phyloP scores from a whole-genome alignment of 202 grass and related monocot species.

The Panicum hallii region DNA sequence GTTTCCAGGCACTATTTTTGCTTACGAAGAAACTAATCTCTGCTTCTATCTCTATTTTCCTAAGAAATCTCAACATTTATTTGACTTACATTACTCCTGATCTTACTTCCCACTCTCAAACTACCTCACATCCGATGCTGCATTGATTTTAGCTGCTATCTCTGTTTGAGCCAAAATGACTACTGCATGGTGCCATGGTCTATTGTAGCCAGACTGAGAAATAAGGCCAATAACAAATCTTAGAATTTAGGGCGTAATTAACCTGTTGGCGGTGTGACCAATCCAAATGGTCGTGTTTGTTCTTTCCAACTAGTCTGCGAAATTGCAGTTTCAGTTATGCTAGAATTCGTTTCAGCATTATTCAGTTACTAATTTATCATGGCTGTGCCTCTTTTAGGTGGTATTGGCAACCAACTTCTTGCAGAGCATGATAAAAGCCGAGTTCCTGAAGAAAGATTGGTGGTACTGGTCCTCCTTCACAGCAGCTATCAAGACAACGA shows the following conservation, averaged over 20 bases:
- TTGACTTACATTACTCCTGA: constrained; percentile 2
- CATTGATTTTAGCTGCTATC: background rate
- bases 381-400: constrained; percentile 62
- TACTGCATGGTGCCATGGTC: background rate
- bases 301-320: background rate
- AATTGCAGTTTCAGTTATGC: constrained; percentile 36
- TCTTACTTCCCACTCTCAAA: background rate
- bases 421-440: constrained; percentile 79
- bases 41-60: background rate
- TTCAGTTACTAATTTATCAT: constrained; percentile 42
- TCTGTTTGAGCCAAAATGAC: constrained; percentile 24
- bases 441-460: constrained; percentile 86
- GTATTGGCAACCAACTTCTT: constrained; percentile 73
- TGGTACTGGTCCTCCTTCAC: constrained; percentile 96
- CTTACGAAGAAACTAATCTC: background rate
- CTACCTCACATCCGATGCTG: background rate
- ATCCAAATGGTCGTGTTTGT: constrained; percentile 8
- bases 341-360: constrained; percentile 19
- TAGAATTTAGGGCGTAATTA: background rate
- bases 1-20: constrained; percentile 8
- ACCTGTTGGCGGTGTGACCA: background rate
- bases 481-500: constrained; percentile 85
- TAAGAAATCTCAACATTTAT: background rate
- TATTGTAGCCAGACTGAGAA: background rate
- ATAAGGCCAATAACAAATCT: background rate